Percentiles rank a stretch among this genome's conserved stretches.
phyloP scores from a whole-genome alignment of 1,284 basidiomycete genomes.

The Vanrija sp. region DNA sequence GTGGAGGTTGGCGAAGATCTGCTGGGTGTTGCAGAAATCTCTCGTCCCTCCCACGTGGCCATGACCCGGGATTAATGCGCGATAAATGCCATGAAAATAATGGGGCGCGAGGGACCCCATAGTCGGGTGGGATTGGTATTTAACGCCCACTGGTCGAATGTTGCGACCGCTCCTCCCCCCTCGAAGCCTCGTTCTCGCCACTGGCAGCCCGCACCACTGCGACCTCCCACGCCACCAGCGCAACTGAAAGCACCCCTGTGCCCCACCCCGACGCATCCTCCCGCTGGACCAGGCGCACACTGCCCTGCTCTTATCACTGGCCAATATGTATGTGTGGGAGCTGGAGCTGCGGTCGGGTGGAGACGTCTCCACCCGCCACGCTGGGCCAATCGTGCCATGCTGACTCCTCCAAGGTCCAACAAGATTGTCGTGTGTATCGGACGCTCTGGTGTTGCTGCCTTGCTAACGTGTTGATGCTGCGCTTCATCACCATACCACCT shows the following conservation, averaged over 20 bases:
- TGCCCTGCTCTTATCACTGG: not conserved
- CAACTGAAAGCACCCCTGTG: too few relatives aligned
- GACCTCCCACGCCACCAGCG: too few relatives aligned
- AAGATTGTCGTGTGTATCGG: constrained; percentile 47
- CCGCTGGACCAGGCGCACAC: too few relatives aligned
- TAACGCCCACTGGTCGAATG: too few relatives aligned
- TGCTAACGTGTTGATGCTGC: not conserved
- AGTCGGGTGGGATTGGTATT: too few relatives aligned
- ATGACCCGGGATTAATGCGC: not conserved
- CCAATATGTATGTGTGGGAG: constrained; percentile 23
- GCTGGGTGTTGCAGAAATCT: constrained; percentile 5
- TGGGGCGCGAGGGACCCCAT: not conserved
- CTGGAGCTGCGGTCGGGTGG: not conserved
- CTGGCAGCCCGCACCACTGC: too few relatives aligned
- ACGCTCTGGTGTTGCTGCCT: not conserved
- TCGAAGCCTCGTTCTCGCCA: too few relatives aligned
- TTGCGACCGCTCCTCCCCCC: too few relatives aligned
- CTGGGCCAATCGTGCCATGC: constrained; percentile 5
- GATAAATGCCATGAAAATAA: not conserved
- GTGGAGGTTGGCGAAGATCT: not conserved
- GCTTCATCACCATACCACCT: not conserved
- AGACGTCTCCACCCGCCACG: too few relatives aligned
- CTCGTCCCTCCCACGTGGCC: not conserved
- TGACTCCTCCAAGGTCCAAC: constrained; percentile 47
- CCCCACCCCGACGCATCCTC: too few relatives aligned